Percentiles rank a stretch among this genome's conserved stretches.
These are phyloP conservation scores for Geotrichum fermentans DNA, from an alignment of 1,139 yeast species.

Conservation along the genomic window DNA sequence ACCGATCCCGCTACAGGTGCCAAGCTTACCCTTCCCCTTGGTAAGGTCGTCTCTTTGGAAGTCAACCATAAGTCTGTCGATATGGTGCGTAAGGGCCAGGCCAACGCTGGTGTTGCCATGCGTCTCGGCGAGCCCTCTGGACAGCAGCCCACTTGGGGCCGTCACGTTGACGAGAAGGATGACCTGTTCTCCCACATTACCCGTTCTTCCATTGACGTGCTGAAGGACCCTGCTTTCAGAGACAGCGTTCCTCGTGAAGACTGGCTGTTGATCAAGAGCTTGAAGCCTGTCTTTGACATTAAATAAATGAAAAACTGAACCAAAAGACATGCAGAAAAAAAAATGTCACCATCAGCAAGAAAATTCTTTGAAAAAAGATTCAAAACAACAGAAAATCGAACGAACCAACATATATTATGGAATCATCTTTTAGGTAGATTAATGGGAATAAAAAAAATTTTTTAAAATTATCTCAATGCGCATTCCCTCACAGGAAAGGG, in stretches of 20 bases:
- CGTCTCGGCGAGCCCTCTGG: constrained; percentile 83
- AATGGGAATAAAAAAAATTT: neutral
- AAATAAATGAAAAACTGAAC: constrained; percentile 39
- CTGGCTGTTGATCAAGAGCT: constrained; percentile 84
- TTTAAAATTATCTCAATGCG: too few species aligned
- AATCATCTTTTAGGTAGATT: neutral
- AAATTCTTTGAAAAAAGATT: neutral
- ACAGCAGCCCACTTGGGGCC: constrained; percentile 95
- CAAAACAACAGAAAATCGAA: neutral
- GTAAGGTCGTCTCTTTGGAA: constrained; percentile 83
- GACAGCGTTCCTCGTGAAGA: constrained; percentile 90
- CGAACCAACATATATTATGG: neutral
- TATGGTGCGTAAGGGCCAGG: constrained; percentile 85
- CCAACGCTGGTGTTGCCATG: constrained; percentile 97
- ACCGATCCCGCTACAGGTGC: constrained; percentile 79
- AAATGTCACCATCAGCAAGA: neutral
- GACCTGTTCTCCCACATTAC: constrained; percentile 79
- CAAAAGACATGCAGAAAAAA: neutral
- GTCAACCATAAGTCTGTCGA: constrained; percentile 86
- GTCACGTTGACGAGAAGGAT: constrained; percentile 94
- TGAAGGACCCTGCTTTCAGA: constrained; percentile 97
- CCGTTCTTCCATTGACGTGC: constrained; percentile 89
- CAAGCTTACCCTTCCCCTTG: constrained; percentile 67
- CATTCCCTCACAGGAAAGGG: too few species aligned
- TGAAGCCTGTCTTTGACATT: constrained; percentile 82